A percentile compares a stretch with the other conserved stretches of the same genome.
These are phyloP conservation scores for Xylaria castorea DNA, from an alignment of 495 filamentous ascomycete genomes.

Conservation along the genomic window DNA sequence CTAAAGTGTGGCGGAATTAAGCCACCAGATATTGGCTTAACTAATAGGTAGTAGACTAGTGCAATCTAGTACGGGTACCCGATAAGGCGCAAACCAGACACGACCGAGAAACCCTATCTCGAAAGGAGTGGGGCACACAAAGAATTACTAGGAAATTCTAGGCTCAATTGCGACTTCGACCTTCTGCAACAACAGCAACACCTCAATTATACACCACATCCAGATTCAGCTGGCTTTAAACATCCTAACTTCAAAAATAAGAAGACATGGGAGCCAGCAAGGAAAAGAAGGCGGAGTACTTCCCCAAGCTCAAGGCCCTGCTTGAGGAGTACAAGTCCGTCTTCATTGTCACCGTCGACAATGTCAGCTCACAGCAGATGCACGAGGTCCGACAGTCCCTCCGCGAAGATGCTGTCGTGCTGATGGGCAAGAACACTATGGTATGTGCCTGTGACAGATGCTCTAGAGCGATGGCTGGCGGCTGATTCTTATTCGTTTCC, in stretches of 20 bases:
- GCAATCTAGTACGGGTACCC: neutral
- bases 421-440: slow-evolving; percentile 99
- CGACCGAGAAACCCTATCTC: slow-evolving; percentile 32
- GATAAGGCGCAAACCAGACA: neutral
- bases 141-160: slow-evolving; percentile 41
- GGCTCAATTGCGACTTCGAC: slow-evolving; percentile 25
- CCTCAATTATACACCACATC: slow-evolving; percentile 28
- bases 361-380: slow-evolving; percentile 99
- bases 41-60: neutral
- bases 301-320: slow-evolving; percentile 96
- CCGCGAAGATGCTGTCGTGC: slow-evolving; percentile 86
- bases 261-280: slow-evolving; percentile 99
- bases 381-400: slow-evolving; percentile 96
- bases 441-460: slow-evolving; percentile 45
- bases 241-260: slow-evolving; percentile 92
- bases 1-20: slow-evolving; percentile 32
- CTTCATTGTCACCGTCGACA: slow-evolving; percentile 97
- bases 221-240: slow-evolving; percentile 79
- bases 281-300: slow-evolving; percentile 94
- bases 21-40: neutral
- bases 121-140: slow-evolving; percentile 32
- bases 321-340: slow-evolving; percentile 91
- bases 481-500: slow-evolving; percentile 4
- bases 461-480: neutral
- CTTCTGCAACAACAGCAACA: slow-evolving; percentile 28